Evolutionary conservation across 2,329 filamentous ascomycete genomes (phyloP).

Genomic region (Fusarium sp.): DNA sequence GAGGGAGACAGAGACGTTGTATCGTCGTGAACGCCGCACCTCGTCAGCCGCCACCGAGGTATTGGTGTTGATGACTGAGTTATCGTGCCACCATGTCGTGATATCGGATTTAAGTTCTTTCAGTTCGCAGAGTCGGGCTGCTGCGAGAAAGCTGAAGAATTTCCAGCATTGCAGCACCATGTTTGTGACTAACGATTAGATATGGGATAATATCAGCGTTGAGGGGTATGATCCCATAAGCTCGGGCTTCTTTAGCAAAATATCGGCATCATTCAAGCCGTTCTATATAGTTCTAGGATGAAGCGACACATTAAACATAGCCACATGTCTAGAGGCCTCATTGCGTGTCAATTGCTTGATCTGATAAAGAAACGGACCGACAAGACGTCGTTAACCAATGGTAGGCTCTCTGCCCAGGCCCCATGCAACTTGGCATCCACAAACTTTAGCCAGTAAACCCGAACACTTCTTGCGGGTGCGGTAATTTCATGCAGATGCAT

Average conservation of each 20-base stretch:
- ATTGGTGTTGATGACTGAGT: background rate
- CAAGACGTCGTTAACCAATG: accelerated
- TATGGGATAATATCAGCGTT: background rate
- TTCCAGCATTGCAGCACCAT: background rate
- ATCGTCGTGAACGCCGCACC: background rate
- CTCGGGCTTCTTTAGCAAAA: too few relatives aligned
- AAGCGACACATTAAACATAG: accelerated
- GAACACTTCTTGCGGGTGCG: background rate
- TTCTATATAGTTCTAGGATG: too few relatives aligned
- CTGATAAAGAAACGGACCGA: background rate
- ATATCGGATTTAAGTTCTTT: accelerated
- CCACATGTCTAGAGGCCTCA: background rate
- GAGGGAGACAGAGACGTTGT: background rate
- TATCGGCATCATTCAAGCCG: too few relatives aligned
- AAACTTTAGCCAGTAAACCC: background rate
- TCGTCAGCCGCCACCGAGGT: background rate
- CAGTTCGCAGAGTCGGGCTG: background rate
- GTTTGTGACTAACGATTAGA: background rate
- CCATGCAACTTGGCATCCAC: background rate
- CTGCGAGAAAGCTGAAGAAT: background rate
- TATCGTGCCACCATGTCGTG: background rate
- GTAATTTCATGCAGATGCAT: background rate
- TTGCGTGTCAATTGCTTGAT: background rate
- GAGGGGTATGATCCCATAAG: background rate
- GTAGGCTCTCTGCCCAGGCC: accelerated